A percentile compares a stretch with the other conserved stretches of the same genome.
Evolutionary conservation across 352 stramenopile genomes (phyloP).

Genomic region (Globisporangium paddicum): DNA sequence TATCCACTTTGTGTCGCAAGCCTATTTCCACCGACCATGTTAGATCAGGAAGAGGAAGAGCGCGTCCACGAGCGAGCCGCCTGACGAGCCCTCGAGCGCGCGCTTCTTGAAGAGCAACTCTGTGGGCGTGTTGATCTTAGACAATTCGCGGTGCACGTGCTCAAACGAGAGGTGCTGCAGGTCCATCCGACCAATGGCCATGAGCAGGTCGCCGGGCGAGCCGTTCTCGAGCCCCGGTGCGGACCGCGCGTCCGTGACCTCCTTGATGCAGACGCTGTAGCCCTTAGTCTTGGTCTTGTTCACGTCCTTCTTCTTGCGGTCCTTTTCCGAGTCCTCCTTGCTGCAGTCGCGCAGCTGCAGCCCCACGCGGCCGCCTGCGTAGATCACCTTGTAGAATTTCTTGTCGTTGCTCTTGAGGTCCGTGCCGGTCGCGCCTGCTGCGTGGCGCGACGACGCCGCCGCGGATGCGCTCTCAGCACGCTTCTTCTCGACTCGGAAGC

Average conservation of each 20-base stretch:
- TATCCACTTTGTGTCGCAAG: background rate
- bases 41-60: constrained; percentile 59
- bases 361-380: constrained; percentile 42
- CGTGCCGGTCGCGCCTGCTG: constrained; percentile 6
- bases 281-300: constrained; percentile 60
- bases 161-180: constrained; percentile 63
- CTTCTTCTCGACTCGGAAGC: constrained; percentile 43
- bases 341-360: constrained; percentile 44
- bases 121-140: constrained; percentile 36
- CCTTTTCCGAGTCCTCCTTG: constrained; percentile 32
- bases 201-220: constrained; percentile 52
- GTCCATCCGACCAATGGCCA: constrained; percentile 61
- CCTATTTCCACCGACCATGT: background rate
- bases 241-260: constrained; percentile 42
- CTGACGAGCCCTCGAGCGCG: constrained; percentile 25
- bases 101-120: constrained; percentile 66
- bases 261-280: constrained; percentile 58
- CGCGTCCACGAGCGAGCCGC: constrained; percentile 46
- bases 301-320: constrained; percentile 40
- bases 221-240: constrained; percentile 50
- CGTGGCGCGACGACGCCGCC: background rate
- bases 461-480: background rate
- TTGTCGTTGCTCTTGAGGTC: constrained; percentile 32
- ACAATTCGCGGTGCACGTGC: constrained; percentile 44
- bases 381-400: constrained; percentile 66